These are phyloP conservation scores for Whalleya microplaca DNA, from an alignment of 2,329 filamentous ascomycete genomes.

Conservation along the genomic window DNA sequence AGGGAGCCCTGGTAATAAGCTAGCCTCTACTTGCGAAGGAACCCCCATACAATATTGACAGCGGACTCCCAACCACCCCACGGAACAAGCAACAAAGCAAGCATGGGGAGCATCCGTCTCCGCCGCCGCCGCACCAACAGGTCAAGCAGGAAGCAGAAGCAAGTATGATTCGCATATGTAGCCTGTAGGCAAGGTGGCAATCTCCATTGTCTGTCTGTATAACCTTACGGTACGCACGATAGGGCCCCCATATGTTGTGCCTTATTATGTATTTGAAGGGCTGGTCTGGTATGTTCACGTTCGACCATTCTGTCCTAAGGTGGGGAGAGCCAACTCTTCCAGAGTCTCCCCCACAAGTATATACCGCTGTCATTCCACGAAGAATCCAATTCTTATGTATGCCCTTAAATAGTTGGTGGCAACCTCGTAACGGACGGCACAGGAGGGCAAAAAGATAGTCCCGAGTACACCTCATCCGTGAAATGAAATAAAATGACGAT, in stretches of 20 bases:
- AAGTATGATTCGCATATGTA: conserved; percentile 49
- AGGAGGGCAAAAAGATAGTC: conserved; percentile 1
- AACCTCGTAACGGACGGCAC: neutral
- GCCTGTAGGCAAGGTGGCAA: conserved; percentile 28
- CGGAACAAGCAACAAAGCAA: conserved; percentile 25
- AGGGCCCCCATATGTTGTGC: conserved; percentile 19
- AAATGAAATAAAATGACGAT: conserved; percentile 23
- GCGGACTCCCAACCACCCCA: conserved; percentile 29
- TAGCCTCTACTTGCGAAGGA: no score
- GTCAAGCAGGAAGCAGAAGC: conserved; percentile 39
- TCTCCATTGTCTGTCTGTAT: conserved; percentile 30
- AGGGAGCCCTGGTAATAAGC: conserved; percentile 10
- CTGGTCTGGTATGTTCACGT: conserved; percentile 27
- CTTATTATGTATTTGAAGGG: conserved; percentile 26
- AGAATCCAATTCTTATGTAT: neutral
- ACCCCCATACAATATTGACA: conserved; percentile 21
- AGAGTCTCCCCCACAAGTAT: neutral
- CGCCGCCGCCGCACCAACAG: conserved; percentile 30
- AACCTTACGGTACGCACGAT: conserved; percentile 23
- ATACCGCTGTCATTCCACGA: neutral
- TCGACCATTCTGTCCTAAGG: conserved; percentile 19
- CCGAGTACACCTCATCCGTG: conserved; percentile 16
- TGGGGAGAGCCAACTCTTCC: conserved; percentile 20
- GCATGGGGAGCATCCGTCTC: conserved; percentile 21
- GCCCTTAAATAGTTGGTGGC: neutral